Percentiles rank a stretch among this genome's conserved stretches.
Conservation (phyloP, 2,329 filamentous ascomycete species). For the Fusarium denticulatum region DNA sequence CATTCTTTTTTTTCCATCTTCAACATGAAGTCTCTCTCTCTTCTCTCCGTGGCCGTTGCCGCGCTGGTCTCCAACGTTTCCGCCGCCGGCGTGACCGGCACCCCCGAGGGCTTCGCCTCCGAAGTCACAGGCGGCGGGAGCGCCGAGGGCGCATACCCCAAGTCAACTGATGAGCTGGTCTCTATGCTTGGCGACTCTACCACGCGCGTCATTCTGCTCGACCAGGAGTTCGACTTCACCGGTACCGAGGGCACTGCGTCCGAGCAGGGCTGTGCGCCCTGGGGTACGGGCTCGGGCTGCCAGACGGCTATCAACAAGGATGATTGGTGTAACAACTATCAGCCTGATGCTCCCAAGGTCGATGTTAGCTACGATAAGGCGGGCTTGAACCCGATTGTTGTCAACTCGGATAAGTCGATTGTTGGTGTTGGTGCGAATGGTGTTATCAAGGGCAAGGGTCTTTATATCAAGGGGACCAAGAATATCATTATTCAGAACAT, state of each 20-base stretch:
- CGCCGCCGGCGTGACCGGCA: slow-evolving; percentile 44
- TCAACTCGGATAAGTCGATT: slow-evolving; percentile 67
- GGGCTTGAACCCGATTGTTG: slow-evolving; percentile 59
- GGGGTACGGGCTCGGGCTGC: slow-evolving; percentile 62
- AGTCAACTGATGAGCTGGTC: slow-evolving; percentile 65
- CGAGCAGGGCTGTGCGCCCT: slow-evolving; percentile 67
- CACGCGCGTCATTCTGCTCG: slow-evolving; percentile 67
- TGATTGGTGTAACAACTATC: slow-evolving; percentile 68
- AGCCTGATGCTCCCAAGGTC: slow-evolving; percentile 59
- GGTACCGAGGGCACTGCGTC: slow-evolving; percentile 63
- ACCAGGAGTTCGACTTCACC: slow-evolving; percentile 66
- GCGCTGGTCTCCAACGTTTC: slow-evolving; percentile 26
- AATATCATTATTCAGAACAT: slow-evolving; percentile 72
- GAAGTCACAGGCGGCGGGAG: slow-evolving; percentile 72
- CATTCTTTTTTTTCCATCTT: slow-evolving; percentile 2
- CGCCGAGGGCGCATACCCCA: slow-evolving; percentile 65
- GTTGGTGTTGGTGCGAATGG: slow-evolving; percentile 63
- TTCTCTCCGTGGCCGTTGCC: slow-evolving; percentile 27
- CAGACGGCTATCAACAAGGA: slow-evolving; percentile 70
- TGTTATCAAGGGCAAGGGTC: slow-evolving; percentile 67
- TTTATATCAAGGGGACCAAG: slow-evolving; percentile 54
- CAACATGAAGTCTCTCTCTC: slow-evolving; percentile 32
- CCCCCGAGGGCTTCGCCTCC: slow-evolving; percentile 55
- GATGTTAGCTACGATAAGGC: slow-evolving; percentile 62
- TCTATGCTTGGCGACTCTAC: slow-evolving; percentile 65